These are phyloP conservation scores for Dioscorea zingiberensis DNA, from an alignment of 106 monocot species.

Conservation along the genomic window DNA sequence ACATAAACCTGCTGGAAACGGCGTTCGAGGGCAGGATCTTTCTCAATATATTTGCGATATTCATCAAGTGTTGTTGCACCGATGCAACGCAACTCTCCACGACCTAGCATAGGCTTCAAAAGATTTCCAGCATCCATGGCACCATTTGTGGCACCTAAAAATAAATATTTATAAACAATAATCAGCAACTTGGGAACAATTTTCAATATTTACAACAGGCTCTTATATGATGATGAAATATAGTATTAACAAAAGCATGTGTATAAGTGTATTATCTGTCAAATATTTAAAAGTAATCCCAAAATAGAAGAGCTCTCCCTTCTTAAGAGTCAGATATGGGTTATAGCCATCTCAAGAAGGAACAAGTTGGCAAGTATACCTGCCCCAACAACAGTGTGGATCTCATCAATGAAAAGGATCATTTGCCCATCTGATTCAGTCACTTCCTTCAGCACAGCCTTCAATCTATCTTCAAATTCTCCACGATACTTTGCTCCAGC, in stretches of 20 bases:
- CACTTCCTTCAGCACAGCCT: conserved; percentile 95
- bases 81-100: conserved; percentile 94
- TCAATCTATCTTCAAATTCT: conserved; percentile 95
- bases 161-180: neutral
- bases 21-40: conserved; percentile 94
- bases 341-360: neutral
- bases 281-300: too few species aligned
- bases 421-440: conserved; percentile 93
- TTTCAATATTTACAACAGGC: too few species aligned
- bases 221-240: too few species aligned
- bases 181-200: neutral
- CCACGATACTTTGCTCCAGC: conserved; percentile 95
- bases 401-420: conserved; percentile 97
- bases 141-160: conserved; percentile 91
- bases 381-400: conserved; percentile 99
- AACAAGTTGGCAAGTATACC: conserved; percentile 27
- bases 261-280: too few species aligned
- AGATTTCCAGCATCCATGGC: conserved; percentile 99
- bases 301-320: too few species aligned
- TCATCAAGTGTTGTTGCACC: conserved; percentile 98
- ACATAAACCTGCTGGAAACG: conserved; percentile 99
- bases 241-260: too few species aligned
- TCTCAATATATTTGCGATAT: conserved; percentile 97
- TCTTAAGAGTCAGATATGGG: too few species aligned
- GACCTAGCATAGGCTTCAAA: conserved; percentile 97